Evolutionary conservation across 768 basidiomycete genomes (phyloP), one percentile per base, ranked within the genome.

Genomic region (Termitomyces sp.): DNA sequence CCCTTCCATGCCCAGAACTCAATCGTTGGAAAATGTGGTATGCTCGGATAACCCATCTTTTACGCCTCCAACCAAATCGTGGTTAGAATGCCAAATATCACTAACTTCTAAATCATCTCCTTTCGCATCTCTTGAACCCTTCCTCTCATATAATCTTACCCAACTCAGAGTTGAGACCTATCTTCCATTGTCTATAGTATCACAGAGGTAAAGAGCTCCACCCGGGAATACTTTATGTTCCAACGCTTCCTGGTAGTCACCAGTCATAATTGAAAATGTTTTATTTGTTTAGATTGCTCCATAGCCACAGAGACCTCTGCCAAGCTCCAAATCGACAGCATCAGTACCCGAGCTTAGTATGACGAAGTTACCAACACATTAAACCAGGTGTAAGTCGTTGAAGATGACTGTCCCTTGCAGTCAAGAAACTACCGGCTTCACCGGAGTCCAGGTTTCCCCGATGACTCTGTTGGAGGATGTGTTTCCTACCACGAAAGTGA

Each of bases 381-480:
- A 18, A 60, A 62, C 30, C 63, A 62, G 36, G 61, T 60, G 11
- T 62, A 62, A 43, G 59, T 59, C 9, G 30, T 57, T 28, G 54
- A 60, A n/a, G 11, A 65, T 65, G 38, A 58, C 61, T 9, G 35
- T 55, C n/a, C 6, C 49, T 57, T 35, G 61, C 61, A 24, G 59
- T 64, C 18, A 44, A 55, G 48, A 60, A 57, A 10, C 32, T 60
- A n/a, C 48, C 58, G n/a, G 59, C 57, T 16, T 64, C 60, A 22
- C 51, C 63, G 8, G 30, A 45, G 14, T 64, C 61, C 57, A 59
- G 59, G 45, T 49, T 41, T 24, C 48, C 58, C 9, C 49, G 63
- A 64, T 64, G 63, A 64, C 61, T n/a, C 60, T 64, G 59, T 45
- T 64, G 63, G 60, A 64, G 62, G 61, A 64, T 64, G 61, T 62